Conservation (phyloP, 2,329 filamentous ascomycete genomes). For the Xylariales sp. region DNA sequence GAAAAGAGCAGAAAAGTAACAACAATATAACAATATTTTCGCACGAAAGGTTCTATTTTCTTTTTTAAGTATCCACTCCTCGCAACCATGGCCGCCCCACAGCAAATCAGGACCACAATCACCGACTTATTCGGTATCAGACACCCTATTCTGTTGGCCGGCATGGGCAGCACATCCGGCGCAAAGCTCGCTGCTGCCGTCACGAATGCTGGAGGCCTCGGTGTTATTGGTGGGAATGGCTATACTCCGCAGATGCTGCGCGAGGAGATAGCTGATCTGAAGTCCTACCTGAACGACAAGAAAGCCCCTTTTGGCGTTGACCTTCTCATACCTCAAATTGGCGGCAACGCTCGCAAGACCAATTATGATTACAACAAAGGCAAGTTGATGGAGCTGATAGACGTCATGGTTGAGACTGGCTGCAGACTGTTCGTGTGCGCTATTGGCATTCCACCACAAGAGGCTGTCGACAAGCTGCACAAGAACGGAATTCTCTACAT, state of each 20-base stretch:
- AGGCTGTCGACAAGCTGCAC: conserved; percentile 87
- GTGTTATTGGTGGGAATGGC: conserved; percentile 91
- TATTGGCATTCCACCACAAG: conserved; percentile 86
- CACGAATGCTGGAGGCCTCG: conserved; percentile 92
- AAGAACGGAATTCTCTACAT: conserved; percentile 86
- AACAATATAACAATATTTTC: no score
- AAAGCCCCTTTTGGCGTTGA: conserved; percentile 94
- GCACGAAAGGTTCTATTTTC: no score
- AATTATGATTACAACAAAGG: conserved; percentile 99
- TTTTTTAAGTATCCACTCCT: no score
- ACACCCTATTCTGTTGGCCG: conserved; percentile 90
- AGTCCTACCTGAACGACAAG: conserved; percentile 83
- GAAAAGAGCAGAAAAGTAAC: no score
- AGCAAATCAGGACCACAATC: conserved; percentile 83
- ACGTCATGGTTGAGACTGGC: conserved; percentile 88
- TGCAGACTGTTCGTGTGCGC: conserved; percentile 94
- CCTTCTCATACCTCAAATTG: conserved; percentile 88
- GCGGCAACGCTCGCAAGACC: conserved; percentile 90
- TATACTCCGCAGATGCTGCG: conserved; percentile 97
- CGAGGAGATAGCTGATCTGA: conserved; percentile 93
- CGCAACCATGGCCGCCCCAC: no score
- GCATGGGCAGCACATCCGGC: conserved; percentile 98
- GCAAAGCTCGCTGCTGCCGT: conserved; percentile 95
- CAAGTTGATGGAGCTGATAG: conserved; percentile 85
- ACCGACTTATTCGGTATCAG: conserved; percentile 98